Evolutionary conservation across 495 filamentous ascomycete species (phyloP).

Genomic region (Cryomyces minteri): DNA sequence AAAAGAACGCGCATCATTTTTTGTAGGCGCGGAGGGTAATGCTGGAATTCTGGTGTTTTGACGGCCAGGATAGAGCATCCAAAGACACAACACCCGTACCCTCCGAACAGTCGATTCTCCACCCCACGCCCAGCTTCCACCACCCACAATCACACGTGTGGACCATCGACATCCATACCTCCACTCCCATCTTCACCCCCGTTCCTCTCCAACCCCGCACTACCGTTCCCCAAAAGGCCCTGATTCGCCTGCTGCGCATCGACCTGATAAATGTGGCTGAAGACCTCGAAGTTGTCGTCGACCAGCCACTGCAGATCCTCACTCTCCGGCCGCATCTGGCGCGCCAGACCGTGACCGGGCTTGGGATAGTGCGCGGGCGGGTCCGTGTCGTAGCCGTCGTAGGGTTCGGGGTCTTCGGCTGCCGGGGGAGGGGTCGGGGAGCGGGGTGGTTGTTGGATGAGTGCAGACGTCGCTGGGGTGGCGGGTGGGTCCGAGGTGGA

Average conservation of each 20-base stretch:
- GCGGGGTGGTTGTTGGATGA: conserved; percentile 1
- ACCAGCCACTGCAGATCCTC: conserved; percentile 22
- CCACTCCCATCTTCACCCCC: too few species aligned
- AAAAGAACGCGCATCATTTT: too few species aligned
- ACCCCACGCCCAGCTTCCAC: too few species aligned
- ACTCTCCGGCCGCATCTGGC: conserved; percentile 16
- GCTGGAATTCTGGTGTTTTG: too few species aligned
- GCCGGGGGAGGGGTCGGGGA: neutral
- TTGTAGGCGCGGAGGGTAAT: too few species aligned
- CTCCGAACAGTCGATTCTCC: too few species aligned
- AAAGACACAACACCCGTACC: too few species aligned
- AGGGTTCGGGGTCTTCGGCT: conserved; percentile 4
- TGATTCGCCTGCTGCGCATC: conserved; percentile 2
- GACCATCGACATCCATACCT: too few species aligned
- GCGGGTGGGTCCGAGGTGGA: neutral
- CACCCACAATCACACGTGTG: too few species aligned
- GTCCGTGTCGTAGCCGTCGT: conserved; percentile 17
- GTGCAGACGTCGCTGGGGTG: neutral
- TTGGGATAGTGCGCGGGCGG: conserved; percentile 19
- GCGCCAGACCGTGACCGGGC: conserved; percentile 20
- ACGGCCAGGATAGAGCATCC: too few species aligned
- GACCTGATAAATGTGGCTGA: conserved; percentile 17
- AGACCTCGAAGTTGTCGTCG: conserved; percentile 21
- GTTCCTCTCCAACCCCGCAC: too few species aligned
- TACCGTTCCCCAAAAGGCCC: too few species aligned